Conservation (phyloP, 2,329 filamentous ascomycete species). For the Diaporthe batatas region DNA sequence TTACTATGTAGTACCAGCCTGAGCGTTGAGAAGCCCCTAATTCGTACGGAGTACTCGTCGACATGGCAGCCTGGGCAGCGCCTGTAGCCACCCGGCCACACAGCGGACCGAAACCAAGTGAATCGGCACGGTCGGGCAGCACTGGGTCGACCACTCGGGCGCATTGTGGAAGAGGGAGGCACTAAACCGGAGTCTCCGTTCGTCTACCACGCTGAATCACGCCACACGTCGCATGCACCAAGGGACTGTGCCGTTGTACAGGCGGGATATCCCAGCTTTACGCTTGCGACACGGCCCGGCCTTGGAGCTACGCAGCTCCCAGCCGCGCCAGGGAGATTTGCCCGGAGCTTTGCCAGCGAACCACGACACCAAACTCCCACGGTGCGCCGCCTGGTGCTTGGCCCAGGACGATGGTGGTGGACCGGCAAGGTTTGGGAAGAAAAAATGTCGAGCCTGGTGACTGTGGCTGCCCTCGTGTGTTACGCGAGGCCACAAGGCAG, state of each 20-base stretch:
- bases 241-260: conserved; percentile 19
- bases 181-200: conserved; percentile 29
- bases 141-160: not conserved
- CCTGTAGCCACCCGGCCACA: conserved; percentile 9
- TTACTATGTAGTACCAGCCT: conserved; percentile 12
- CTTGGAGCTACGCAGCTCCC: conserved; percentile 23
- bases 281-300: conserved; percentile 20
- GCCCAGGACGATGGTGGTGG: not conserved
- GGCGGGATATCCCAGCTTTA: conserved; percentile 34
- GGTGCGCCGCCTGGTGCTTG: not conserved
- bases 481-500: not conserved
- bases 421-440: not conserved
- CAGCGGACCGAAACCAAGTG: conserved; percentile 25
- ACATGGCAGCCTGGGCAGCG: not conserved
- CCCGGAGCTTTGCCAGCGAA: conserved; percentile 20
- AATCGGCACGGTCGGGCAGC: conserved; percentile 6
- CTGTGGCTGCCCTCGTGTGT: no score
- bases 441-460: not conserved
- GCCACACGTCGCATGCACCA: conserved; percentile 23
- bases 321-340: conserved; percentile 12
- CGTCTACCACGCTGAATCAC: conserved; percentile 28
- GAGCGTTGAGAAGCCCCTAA: conserved; percentile 12
- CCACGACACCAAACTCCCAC: not conserved
- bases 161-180: conserved; percentile 12
- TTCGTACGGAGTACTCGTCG: no score